Base-by-base conservation (phyloP, 768 basidiomycete species). In the Lentinula raphanica region DNA sequence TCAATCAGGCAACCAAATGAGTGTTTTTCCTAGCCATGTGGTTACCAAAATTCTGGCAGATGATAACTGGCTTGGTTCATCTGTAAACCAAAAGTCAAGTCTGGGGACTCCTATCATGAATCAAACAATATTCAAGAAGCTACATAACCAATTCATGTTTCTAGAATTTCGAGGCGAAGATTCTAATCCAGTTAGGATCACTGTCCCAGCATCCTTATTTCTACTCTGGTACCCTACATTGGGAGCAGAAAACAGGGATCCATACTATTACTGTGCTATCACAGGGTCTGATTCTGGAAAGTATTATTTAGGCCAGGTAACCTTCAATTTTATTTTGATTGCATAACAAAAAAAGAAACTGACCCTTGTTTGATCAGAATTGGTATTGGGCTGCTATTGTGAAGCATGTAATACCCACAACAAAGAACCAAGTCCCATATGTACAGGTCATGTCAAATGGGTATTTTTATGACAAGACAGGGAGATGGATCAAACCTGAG, bases 71-170 rank as follows among this genome's bases (percentile, higher is more conserved):
- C 42, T 44, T 44, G 42, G 19, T 19, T 7, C 42, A 44, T 44
- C 42, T 9, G 19, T 13, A 17, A 13, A 19, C 15, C 3, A 4
- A 11, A 9, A 44, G 19, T 7, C 32, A 8, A 13, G 89, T 90
- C 66, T 93, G 92, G 28, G 5, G 9, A n/a, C 19, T 19, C n/a
- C 23, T 4, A 19, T 11, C 5, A 44, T 44, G 39, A 40, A 17
- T 40, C 17, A 40, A 7, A 21, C 9, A 12, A 44, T 3, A 11
- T 23, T 21, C 12, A 19, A 4, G 2, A 21, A 9, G n/a, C 42
- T 44, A 3, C 9, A 19, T 3, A 4, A 8, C 3, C 9, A 44
- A n/a, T 21, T 21, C 2, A 23, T 44, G 0, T 7, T 17, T 9
- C 23, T 44, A 11, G 42, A 44, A 21, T 44, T 44, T n/a, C 19